Percentiles rank a stretch among this genome's conserved stretches.
phyloP scores from a whole-genome alignment of 108 stramenopile genomes.

The Tribonema minus region DNA sequence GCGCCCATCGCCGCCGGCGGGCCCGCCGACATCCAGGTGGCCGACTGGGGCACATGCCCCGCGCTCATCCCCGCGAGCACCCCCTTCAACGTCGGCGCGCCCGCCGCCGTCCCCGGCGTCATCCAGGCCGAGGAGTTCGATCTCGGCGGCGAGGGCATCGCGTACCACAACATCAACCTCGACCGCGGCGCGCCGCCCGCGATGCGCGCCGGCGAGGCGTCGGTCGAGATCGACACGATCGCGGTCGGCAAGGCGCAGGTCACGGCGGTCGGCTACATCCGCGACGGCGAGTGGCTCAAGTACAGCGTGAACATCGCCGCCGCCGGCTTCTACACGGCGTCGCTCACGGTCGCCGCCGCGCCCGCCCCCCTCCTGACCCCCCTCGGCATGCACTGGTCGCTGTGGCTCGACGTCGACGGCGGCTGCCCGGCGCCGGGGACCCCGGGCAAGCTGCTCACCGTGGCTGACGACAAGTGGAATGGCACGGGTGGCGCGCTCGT shows the following conservation, averaged over 20 bases:
- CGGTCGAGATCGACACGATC: not conserved
- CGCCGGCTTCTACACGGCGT: not conserved
- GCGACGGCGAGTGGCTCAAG: not conserved
- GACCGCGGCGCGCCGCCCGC: not conserved
- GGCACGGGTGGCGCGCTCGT: no score
- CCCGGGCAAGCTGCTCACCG: no score
- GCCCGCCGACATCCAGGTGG: no score
- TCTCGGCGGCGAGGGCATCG: not conserved
- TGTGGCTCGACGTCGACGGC: not conserved
- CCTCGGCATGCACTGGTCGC: not conserved
- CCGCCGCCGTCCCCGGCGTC: not conserved
- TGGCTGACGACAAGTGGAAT: no score
- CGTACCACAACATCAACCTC: not conserved
- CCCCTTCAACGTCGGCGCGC: not conserved
- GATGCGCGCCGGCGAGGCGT: not conserved
- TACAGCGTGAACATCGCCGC: not conserved
- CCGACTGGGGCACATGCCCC: not conserved
- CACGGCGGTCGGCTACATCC: not conserved
- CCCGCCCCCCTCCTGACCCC: not conserved
- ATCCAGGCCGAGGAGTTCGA: constrained; percentile 10
- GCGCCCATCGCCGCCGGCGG: no score
- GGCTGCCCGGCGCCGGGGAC: not conserved
- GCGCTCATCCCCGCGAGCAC: not conserved
- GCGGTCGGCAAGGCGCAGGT: no score
- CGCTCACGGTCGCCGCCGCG: not conserved